Percentiles rank a stretch among this genome's conserved stretches.
These are phyloP conservation scores for Aspergillus hancockii DNA, from an alignment of 495 filamentous ascomycete genomes.

Conservation along the genomic window DNA sequence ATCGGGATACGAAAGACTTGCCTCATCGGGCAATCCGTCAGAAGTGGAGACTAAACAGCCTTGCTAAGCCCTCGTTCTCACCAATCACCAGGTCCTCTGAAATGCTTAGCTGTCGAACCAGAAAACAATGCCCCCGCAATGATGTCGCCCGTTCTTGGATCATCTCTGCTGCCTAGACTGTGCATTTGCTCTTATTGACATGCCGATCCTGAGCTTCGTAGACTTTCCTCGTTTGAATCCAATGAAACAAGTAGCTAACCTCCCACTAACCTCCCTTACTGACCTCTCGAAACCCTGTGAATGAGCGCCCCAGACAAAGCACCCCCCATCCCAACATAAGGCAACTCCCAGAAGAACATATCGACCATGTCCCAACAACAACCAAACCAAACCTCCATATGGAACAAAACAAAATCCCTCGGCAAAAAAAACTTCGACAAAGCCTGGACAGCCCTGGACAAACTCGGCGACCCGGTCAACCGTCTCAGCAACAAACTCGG, in stretches of 20 bases:
- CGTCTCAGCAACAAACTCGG: conserved; percentile 63
- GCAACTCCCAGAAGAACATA: background rate
- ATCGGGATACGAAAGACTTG: background rate
- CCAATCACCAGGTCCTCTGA: background rate
- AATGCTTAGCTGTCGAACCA: background rate
- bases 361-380: background rate
- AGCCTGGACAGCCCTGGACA: conserved; percentile 33
- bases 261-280: too few species aligned
- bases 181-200: background rate
- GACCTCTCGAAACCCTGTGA: too few species aligned
- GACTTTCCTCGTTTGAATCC: too few species aligned
- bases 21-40: background rate
- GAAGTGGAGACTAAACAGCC: background rate
- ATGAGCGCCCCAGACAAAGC: too few species aligned
- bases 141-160: background rate
- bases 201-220: background rate
- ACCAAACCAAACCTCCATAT: background rate
- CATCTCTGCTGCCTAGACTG: background rate
- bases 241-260: too few species aligned
- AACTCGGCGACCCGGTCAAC: conserved; percentile 59
- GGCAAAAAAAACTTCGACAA: conserved; percentile 39
- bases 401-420: background rate
- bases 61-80: background rate
- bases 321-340: too few species aligned
- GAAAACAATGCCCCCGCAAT: background rate